Base-by-base conservation (phyloP, 257 asterid genomes). In the Rauvolfia tetraphylla region DNA sequence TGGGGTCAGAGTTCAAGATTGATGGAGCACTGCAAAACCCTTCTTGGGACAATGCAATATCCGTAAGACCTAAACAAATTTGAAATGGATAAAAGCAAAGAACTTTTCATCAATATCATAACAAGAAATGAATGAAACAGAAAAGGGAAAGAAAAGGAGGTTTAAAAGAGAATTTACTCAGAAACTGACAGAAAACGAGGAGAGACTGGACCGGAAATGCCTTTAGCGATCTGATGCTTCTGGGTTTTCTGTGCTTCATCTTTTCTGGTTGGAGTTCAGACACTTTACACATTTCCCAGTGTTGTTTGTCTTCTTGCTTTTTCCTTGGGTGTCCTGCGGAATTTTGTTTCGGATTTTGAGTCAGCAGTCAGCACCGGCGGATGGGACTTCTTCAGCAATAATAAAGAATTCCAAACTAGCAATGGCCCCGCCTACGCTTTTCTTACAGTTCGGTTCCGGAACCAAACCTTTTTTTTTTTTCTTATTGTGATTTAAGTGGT, bases 21-120 rank as follows among this genome's bases (percentile, higher is more conserved):
- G 96, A 75, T 51, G 97, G 86, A 34, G 91, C 91, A 31, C 92
- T 87, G 85, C 97, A 94, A 85, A 92, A 89, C 83, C 97, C 93
- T 76, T 89, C 87, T 76, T 85, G 72, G 79, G 89, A 80, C 76
- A 61, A 59, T 48, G 87, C 81, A 49, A 71, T 62, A 76, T 69
- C 76, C 63, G 86, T 18, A 74, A 79, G 25, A 80, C 89, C 98
- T 90, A 81, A 78, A 25, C 72, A 82, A 78, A 75, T 68, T 71
- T 42, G 34, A 79, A 36, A 38, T 41, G 17, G 70, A 33, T 39
- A 79, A 23, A 81, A 76, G 34, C 42, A 42, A 73, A 62, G 54
- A 71, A 63, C 5, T 42, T 29, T 7, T 63, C 31, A 41, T 59
- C 48, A 65, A 56, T 18, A 33, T 44, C 46, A 70, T 46, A 22